Evolutionary conservation across 225 moss, liverwort and hornwort genomes (phyloP).

Genomic region (Sphagnum tenellum): DNA sequence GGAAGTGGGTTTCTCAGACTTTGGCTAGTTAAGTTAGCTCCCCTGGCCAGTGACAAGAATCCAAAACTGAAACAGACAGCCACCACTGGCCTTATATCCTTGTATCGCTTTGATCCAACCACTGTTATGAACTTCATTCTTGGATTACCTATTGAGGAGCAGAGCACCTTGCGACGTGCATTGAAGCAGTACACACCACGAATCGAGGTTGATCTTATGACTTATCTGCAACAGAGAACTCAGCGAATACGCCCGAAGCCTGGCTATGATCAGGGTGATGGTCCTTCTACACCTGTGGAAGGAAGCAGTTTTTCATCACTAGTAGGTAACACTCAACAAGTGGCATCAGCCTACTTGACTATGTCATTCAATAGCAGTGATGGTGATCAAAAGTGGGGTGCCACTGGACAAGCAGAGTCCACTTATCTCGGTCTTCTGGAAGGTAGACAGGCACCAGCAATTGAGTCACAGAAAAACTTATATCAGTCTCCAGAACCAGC

Average conservation of each 20-base stretch:
- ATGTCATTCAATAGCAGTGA: slow-evolving; percentile 6
- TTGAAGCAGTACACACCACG: slow-evolving; percentile 73
- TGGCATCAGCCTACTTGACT: slow-evolving; percentile 4
- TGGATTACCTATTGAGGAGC: slow-evolving; percentile 65
- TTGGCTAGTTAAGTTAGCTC: slow-evolving; percentile 73
- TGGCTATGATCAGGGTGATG: slow-evolving; percentile 17
- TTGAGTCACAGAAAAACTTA: neutral
- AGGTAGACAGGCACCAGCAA: slow-evolving; percentile 9
- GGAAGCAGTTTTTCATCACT: slow-evolving; percentile 10
- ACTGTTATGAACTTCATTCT: slow-evolving; percentile 68
- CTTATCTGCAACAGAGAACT: slow-evolving; percentile 47
- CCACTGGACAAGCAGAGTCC: slow-evolving; percentile 9
- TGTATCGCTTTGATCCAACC: slow-evolving; percentile 58
- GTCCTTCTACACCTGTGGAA: slow-evolving; percentile 8
- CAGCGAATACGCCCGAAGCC: slow-evolving; percentile 40
- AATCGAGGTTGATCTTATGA: slow-evolving; percentile 77
- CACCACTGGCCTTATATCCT: slow-evolving; percentile 53
- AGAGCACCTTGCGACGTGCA: slow-evolving; percentile 48
- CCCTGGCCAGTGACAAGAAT: slow-evolving; percentile 64
- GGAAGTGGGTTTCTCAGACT: slow-evolving; percentile 43
- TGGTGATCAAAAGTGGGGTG: slow-evolving; percentile 14
- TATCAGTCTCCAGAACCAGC: neutral
- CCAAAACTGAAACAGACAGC: slow-evolving; percentile 58
- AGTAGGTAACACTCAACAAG: slow-evolving; percentile 6
- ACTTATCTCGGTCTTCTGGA: slow-evolving; percentile 5